Conservation (phyloP, 2,329 filamentous ascomycete species). For the Colletotrichum sublineola region DNA sequence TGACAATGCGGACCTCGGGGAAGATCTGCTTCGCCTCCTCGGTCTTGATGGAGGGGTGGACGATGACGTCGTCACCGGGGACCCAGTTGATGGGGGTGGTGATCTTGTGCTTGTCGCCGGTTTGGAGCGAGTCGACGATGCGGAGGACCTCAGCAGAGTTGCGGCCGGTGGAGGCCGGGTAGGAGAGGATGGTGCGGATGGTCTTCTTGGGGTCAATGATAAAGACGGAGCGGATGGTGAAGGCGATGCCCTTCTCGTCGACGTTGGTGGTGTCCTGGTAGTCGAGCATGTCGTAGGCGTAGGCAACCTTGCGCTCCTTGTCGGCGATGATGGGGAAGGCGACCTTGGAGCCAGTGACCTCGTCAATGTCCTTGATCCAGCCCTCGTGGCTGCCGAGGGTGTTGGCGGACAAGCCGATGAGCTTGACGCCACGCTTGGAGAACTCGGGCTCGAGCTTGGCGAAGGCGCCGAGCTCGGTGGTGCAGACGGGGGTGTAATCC, state of each 20-base stretch:
- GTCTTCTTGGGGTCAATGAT: conserved; percentile 95
- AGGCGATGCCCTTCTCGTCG: conserved; percentile 85
- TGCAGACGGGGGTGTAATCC: conserved; percentile 96
- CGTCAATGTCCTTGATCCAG: conserved; percentile 92
- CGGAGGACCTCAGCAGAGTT: conserved; percentile 85
- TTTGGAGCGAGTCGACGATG: conserved; percentile 83
- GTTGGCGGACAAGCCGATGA: conserved; percentile 92
- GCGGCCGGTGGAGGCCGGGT: conserved; percentile 90
- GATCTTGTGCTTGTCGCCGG: conserved; percentile 88
- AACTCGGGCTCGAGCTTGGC: conserved; percentile 92
- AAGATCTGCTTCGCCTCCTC: conserved; percentile 91
- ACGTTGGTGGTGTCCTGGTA: conserved; percentile 86
- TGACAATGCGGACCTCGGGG: conserved; percentile 78
- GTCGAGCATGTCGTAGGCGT: conserved; percentile 86
- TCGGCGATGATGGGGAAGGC: conserved; percentile 86
- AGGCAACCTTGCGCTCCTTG: conserved; percentile 81
- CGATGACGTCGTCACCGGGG: conserved; percentile 90
- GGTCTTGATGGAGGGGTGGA: conserved; percentile 85
- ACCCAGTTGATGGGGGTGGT: conserved; percentile 94
- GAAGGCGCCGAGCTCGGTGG: conserved; percentile 93
- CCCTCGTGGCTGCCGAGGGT: conserved; percentile 84
- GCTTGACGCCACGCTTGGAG: conserved; percentile 86
- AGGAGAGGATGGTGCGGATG: conserved; percentile 91
- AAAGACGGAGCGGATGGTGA: conserved; percentile 96
- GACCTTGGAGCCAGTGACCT: conserved; percentile 79